Conservation (phyloP, 78 protist genomes). For the Mantamonas sphyraenae region DNA sequence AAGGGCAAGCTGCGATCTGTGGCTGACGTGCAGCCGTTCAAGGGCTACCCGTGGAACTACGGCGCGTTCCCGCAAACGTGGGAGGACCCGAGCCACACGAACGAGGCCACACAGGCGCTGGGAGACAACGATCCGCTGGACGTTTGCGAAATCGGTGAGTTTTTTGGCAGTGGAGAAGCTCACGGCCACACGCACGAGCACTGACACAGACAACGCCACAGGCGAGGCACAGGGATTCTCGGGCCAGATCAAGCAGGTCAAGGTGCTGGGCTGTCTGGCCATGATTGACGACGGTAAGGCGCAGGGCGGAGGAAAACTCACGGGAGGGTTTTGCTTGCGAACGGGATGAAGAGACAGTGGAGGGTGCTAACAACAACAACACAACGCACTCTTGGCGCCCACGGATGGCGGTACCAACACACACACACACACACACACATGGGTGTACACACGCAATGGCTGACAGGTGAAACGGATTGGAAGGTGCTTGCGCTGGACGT, state of each 20-base stretch:
- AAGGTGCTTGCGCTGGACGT: conserved; percentile 67
- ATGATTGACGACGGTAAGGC: conserved; percentile 75
- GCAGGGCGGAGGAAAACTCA: neutral
- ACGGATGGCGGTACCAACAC: no score
- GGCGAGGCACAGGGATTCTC: neutral
- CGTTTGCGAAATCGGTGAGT: conserved; percentile 65
- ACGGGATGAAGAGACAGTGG: no score
- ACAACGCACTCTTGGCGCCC: no score
- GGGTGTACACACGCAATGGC: no score
- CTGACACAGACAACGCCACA: no score
- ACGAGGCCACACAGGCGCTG: conserved; percentile 24
- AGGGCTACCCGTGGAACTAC: conserved; percentile 81
- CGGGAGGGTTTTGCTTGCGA: no score
- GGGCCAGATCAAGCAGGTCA: conserved; percentile 74
- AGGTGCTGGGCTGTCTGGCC: conserved; percentile 72
- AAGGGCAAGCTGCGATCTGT: conserved; percentile 61
- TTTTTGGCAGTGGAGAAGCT: no score
- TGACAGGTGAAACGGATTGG: conserved; percentile 90
- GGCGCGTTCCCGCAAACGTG: conserved; percentile 88
- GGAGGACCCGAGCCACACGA: conserved; percentile 59
- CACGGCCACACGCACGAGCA: no score
- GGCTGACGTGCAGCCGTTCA: conserved; percentile 46
- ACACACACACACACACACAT: no score
- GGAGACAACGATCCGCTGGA: conserved; percentile 88
- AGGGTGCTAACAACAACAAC: no score